phyloP scores from a whole-genome alignment of 441 rosid genomes.

The Lepidium campestre region DNA sequence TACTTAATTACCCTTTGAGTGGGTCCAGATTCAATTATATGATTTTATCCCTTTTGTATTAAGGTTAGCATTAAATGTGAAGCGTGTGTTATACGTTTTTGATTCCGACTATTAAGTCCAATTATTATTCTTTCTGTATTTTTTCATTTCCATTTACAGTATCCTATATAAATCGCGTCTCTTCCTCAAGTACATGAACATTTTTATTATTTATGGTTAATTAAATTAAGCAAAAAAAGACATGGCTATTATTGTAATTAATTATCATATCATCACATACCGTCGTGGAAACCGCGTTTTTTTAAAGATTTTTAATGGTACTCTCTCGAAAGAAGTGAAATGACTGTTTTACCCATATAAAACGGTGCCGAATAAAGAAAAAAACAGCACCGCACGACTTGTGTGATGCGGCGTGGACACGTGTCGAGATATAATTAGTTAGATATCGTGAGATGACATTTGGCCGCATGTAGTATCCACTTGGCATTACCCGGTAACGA shows the following conservation, averaged over 20 bases:
- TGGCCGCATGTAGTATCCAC: conserved; percentile 9
- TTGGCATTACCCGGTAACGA: conserved; percentile 11
- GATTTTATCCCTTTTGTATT: neutral
- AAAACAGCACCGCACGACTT: conserved; percentile 5
- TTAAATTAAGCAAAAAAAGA: neutral
- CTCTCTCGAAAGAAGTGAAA: neutral
- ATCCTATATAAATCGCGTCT: neutral
- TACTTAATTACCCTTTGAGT: conserved; percentile 1
- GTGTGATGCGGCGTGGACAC: neutral
- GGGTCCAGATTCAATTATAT: neutral
- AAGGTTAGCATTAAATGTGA: neutral
- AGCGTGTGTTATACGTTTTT: conserved; percentile 18
- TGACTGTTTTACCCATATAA: conserved; percentile 11
- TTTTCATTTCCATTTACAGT: neutral
- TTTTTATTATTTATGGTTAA: neutral
- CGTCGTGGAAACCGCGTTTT: conserved; percentile 17
- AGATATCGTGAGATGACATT: neutral
- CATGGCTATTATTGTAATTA: neutral
- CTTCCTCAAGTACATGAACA: neutral
- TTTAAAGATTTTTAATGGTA: neutral
- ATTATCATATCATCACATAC: neutral
- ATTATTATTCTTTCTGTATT: neutral
- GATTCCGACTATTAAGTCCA: neutral
- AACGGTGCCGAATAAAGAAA: conserved; percentile 21
- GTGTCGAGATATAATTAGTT: neutral